These are phyloP conservation scores for Solanum medicagineum DNA, from an alignment of 257 asterid genomes.

Conservation along the genomic window DNA sequence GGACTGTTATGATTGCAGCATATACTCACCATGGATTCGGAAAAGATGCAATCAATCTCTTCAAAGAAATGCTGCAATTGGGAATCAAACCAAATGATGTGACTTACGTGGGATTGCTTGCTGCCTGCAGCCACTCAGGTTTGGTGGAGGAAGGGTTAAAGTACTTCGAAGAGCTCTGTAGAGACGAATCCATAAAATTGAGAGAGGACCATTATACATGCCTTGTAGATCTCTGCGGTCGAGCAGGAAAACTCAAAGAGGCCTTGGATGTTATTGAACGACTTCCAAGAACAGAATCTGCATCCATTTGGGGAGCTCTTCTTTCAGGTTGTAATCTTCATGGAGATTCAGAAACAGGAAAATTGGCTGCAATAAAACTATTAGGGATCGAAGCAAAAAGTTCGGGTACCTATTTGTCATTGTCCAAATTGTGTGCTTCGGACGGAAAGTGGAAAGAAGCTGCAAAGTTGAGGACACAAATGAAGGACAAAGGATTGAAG, in stretches of 20 bases:
- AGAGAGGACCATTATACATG: conserved; percentile 58
- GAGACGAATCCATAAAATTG: conserved; percentile 23
- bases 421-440: conserved; percentile 16
- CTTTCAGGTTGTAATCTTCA: conserved; percentile 44
- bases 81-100: conserved; percentile 37
- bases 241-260: conserved; percentile 45
- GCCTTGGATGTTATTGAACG: conserved; percentile 31
- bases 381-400: conserved; percentile 17
- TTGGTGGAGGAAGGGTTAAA: conserved; percentile 40
- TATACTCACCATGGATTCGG: conserved; percentile 67
- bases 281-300: conserved; percentile 19
- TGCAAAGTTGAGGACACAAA: conserved; percentile 33
- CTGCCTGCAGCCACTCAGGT: conserved; percentile 68
- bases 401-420: conserved; percentile 17
- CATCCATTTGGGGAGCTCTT: conserved; percentile 37
- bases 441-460: conserved; percentile 36
- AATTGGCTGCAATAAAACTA: conserved; percentile 21
- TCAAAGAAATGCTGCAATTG: conserved; percentile 29
- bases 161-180: conserved; percentile 29
- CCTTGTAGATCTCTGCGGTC: conserved; percentile 37
- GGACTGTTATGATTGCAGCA: conserved; percentile 54
- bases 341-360: conserved; percentile 35
- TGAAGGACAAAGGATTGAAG: conserved; percentile 47
- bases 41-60: conserved; percentile 28
- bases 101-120: conserved; percentile 48